A percentile compares a stretch with the other conserved stretches of the same genome.
These are phyloP conservation scores for Westerdykella aurantiaca DNA, from an alignment of 2,329 filamentous ascomycete species.

Conservation along the genomic window DNA sequence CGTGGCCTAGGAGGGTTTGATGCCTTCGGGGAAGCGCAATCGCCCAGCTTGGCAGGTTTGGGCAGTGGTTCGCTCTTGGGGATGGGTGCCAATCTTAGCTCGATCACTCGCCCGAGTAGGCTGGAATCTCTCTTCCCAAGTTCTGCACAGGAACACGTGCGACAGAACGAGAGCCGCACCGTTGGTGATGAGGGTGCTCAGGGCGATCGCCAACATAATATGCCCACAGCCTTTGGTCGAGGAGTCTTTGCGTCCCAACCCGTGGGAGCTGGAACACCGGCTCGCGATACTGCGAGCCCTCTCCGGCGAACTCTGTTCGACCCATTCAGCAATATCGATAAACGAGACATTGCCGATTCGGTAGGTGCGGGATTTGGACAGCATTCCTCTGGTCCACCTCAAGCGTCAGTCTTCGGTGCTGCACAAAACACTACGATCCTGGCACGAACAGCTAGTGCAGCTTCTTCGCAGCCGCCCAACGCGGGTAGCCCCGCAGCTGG, in stretches of 20 bases:
- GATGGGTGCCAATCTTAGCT: constrained; percentile 53
- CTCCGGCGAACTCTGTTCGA: constrained; percentile 39
- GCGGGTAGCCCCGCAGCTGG: constrained; percentile 52
- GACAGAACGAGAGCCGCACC: constrained; percentile 44
- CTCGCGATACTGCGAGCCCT: constrained; percentile 39
- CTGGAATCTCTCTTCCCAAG: constrained; percentile 81
- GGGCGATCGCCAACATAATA: constrained; percentile 37
- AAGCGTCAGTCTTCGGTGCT: constrained; percentile 20
- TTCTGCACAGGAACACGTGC: constrained; percentile 89
- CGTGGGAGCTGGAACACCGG: constrained; percentile 20
- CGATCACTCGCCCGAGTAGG: constrained; percentile 71
- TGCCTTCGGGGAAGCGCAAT: constrained; percentile 73
- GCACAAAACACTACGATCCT: constrained; percentile 28
- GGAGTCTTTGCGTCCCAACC: constrained; percentile 46
- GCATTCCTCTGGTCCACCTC: constrained; percentile 13
- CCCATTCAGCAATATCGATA: constrained; percentile 27
- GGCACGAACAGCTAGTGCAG: constrained; percentile 25
- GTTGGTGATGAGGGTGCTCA: constrained; percentile 54
- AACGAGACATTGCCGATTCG: constrained; percentile 16
- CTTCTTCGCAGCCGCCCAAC: constrained; percentile 29
- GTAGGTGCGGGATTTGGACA: constrained; percentile 20
- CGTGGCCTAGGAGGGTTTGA: constrained; percentile 50
- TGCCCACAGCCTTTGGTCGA: constrained; percentile 63
- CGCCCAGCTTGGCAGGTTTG: constrained; percentile 62
- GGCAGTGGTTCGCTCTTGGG: constrained; percentile 62